Evolutionary conservation across 1,284 basidiomycete genomes (phyloP), one percentile per base, ranked within the genome.

Genomic region (Apiotrichum veenhuisii): DNA sequence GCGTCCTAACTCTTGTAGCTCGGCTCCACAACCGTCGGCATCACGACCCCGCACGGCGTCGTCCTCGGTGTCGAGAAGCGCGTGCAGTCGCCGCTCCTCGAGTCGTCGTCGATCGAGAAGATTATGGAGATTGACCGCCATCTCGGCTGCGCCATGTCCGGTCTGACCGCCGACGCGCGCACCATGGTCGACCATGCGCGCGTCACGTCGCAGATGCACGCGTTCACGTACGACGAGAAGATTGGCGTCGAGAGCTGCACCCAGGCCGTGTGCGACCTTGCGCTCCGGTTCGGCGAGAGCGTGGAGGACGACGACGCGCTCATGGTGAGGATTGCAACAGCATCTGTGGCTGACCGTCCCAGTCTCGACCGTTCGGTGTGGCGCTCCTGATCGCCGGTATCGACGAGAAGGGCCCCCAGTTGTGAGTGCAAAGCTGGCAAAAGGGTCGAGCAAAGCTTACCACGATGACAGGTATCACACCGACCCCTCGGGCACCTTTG

Each of bases 141-240:
- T 79, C 84, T 99, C 54, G 96, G 93, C 20, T 97, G 94, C 68
- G 96, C 96, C 54, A 98, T 99, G 93, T 94, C 91, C 55, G 95
- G 95, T 51, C 83, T 99, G 63, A 96, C 92, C 34, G 96, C 96
- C 52, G 96, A 98, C 78, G 96, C 96, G 50, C 85, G 96, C 65
- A 99, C 96, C 45, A 99, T 98, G 91, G 91, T 99, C 77, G 96
- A 99, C 82, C 96, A 98, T 76, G 96, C 95, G n/a, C 85, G 95
- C 59, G 92, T 98, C 55, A 98, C 95, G 78, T 87, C 77, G 25
- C 91, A 98, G 79, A 97, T 95, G 80, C 96, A 99, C 78, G 79
- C 86, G 1, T 99, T 98, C 80, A 96, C 91, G 8, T 98, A 96
- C 75, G 91, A 99, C 80, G 96, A 99, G 79, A 82, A 79, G 67